Evolutionary conservation across 148 eudicot species (phyloP), one percentile per base, ranked within the genome.

Genomic region (Drosera capensis): DNA sequence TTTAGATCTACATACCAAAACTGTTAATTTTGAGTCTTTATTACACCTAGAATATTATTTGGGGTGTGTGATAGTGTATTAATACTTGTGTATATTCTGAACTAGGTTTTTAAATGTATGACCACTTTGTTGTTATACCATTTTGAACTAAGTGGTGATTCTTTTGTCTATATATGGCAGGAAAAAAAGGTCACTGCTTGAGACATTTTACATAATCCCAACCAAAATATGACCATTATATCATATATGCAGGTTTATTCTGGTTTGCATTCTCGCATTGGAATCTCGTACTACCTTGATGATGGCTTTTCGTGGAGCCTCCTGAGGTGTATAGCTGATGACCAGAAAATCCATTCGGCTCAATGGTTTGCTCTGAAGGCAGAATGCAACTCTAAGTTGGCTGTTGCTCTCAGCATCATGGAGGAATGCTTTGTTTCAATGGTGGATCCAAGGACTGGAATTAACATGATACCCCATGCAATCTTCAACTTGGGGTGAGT

Each of bases 341-440:
- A 90, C 65, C 83, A 84, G 54, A 80, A 65, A 62, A 68, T 73
- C 62, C 68, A 72, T 55, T 68, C 84, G 44, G 67, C 70, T 45
- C 85, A 78, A 54, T 66, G 51, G 17, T 59, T 78, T 54, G 93
- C 94, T 53, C 60, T 80, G 55, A 84, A 68, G 67, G 95, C 95
- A 48, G 95, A 90, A 68, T 84, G 95, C 84, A 84, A 90, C 64
- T 65, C 80, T 40, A 90, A 84, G 65, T 67, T 90, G 56, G 95
- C 95, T 52, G 93, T 84, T 71, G 93, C 97, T 24, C 77, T 82
- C 47, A 84, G 84, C 31, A 80, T 90, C 31, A 78, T 90, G 97
- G 95, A 90, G 64, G 97, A 90, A 68, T 90, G 97, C 58, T 90
- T 90, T 74, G 74, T 80, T 24, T 74, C 97, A 31, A 84, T 90